Base-by-base conservation (phyloP, 306 rosid genomes). In the Dalbergia cochinchinensis region DNA sequence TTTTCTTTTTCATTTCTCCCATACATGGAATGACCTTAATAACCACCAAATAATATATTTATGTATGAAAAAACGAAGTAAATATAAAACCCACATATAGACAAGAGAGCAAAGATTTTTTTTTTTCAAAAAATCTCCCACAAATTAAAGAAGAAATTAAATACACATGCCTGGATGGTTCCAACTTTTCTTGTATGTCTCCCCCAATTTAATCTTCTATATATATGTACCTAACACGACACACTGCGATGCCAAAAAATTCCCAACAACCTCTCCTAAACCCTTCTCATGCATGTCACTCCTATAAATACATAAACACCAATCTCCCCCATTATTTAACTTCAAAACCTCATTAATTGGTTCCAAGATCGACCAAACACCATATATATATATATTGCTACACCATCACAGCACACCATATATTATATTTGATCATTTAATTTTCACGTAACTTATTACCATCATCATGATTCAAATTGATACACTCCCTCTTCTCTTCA, bases 211-310 rank as follows among this genome's bases (percentile, higher is more conserved):
- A 31, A 20, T 12, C 82, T 87, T 71, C 80, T 63, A 73, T 87
- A 78, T 84, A 89, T 63, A 73, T 87, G 80, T 84, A 90, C 88
- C 82, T 45, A 71, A 82, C 81, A 81, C 45, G 22, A 79, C 82
- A 71, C 69, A 74, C 65, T 18, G 6, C 1, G 18, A 50, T 18
- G 66, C 78, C 70, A 62, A 35, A 85, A 88, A 79, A 42, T 87
- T 93, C 96, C 73, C 77, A 93, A 83, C 97, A 60, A 93, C 89
- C 82, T 71, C 68, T 89, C 91, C 88, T 87, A 83, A 87, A 73
- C 67, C 70, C 74, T 64, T 42, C 75, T 53, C 69, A 18, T 39
- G 35, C 35, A 55, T 68, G 41, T 73, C 73, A 31, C 22, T 18
- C 31, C 57, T 63, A 63, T 88, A 78, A 69, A 81, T 84, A 80